phyloP scores from a whole-genome alignment of 2,329 filamentous ascomycete species.

The Phyllosticta capitalensis region DNA sequence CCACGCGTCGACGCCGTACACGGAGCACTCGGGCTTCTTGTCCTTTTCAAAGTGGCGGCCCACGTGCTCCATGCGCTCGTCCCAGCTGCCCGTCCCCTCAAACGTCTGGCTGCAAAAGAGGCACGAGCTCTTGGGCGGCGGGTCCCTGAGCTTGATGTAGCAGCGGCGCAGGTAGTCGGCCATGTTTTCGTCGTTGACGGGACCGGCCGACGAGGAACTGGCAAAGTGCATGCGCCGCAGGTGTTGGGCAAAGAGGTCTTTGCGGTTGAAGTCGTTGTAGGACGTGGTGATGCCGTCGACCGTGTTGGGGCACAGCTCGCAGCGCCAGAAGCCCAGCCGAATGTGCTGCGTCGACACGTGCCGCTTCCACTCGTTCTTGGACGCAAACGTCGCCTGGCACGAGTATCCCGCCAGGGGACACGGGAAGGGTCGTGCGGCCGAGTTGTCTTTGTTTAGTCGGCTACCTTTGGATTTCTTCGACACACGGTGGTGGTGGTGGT shows the following conservation, averaged over 20 bases:
- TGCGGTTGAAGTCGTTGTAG: slow-evolving; percentile 71
- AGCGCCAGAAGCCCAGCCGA: slow-evolving; percentile 64
- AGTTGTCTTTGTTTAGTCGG: slow-evolving; percentile 5
- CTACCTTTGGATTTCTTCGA: slow-evolving; percentile 1
- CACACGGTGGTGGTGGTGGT: not conserved
- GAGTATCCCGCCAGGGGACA: slow-evolving; percentile 75
- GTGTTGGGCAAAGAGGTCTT: slow-evolving; percentile 86
- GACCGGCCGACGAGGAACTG: slow-evolving; percentile 20
- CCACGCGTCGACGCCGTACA: slow-evolving; percentile 17
- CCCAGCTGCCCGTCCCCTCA: slow-evolving; percentile 58
- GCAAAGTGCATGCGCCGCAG: slow-evolving; percentile 74
- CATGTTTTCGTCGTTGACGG: slow-evolving; percentile 43
- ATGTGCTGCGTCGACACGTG: slow-evolving; percentile 77
- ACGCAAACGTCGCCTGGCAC: slow-evolving; percentile 61
- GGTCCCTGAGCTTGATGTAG: slow-evolving; percentile 47
- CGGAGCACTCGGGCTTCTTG: slow-evolving; percentile 20
- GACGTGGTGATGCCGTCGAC: slow-evolving; percentile 20
- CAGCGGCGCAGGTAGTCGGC: slow-evolving; percentile 50
- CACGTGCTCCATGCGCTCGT: slow-evolving; percentile 78
- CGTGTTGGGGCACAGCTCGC: slow-evolving; percentile 49
- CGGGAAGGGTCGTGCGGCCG: slow-evolving; percentile 47
- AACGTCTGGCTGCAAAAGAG: slow-evolving; percentile 58
- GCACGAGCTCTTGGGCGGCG: slow-evolving; percentile 54
- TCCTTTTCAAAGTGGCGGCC: slow-evolving; percentile 65
- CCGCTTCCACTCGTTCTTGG: slow-evolving; percentile 94